Conservation (phyloP, 2,329 filamentous ascomycete genomes). For the Ophiostoma quercus region DNA sequence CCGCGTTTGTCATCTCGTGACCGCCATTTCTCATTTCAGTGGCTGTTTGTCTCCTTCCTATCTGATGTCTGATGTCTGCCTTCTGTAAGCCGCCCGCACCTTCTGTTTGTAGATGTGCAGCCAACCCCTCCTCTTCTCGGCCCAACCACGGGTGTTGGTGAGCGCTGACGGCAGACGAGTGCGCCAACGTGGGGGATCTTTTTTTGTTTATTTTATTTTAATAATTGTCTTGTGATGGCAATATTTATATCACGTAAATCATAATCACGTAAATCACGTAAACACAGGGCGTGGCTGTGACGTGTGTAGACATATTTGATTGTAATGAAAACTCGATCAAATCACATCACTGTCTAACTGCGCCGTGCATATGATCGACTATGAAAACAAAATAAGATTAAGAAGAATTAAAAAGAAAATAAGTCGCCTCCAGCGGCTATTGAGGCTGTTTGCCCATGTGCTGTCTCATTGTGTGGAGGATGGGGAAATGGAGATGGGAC, state of each 20-base stretch:
- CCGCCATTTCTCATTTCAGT: neutral
- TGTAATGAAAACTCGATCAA: neutral
- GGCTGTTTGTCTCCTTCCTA: neutral
- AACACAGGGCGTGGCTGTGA: neutral
- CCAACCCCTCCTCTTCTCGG: conserved; percentile 3
- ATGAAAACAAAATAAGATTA: neutral
- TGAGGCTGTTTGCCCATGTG: neutral
- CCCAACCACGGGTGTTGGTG: conserved; percentile 1
- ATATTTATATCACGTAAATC: neutral
- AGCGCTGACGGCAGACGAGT: neutral
- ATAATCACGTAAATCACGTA: neutral
- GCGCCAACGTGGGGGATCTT: neutral
- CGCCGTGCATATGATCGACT: neutral
- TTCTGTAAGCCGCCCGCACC: neutral
- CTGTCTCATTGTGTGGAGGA: neutral
- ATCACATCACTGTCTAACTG: neutral
- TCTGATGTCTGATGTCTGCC: neutral
- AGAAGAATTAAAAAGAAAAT: neutral
- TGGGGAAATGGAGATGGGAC: neutral
- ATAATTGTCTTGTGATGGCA: neutral
- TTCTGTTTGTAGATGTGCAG: neutral
- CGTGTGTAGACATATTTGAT: neutral
- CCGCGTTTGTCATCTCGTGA: neutral
- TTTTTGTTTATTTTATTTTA: neutral
- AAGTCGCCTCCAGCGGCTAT: neutral